These are phyloP conservation scores for Diaporthe eres DNA, from an alignment of 2,329 filamentous ascomycete genomes.

Conservation along the genomic window DNA sequence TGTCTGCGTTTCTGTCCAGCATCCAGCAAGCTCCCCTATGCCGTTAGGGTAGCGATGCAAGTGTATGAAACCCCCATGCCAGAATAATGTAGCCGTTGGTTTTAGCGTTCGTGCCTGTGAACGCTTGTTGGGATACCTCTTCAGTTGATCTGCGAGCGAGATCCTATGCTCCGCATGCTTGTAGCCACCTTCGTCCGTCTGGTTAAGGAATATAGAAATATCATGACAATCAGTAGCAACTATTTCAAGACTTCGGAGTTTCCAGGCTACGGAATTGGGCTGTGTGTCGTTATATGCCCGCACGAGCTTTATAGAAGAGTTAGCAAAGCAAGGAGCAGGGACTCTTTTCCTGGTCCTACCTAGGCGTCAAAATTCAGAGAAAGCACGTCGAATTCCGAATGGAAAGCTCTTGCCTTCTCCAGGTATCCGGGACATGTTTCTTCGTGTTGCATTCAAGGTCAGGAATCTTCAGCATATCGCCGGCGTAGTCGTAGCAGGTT, in stretches of 20 bases:
- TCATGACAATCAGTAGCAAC: not conserved
- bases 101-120: not conserved
- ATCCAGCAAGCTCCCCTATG: not conserved
- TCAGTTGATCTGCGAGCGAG: not conserved
- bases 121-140: not conserved
- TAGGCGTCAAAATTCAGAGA: not conserved
- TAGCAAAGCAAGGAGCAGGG: not conserved
- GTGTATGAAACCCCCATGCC: not conserved
- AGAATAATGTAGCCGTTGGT: not conserved
- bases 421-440: not conserved
- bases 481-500: not conserved
- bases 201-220: not conserved
- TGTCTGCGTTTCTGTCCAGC: slow-evolving; percentile 8
- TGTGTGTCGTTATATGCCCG: not conserved
- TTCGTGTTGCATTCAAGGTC: not conserved
- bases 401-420: not conserved
- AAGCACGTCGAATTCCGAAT: not conserved
- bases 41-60: not conserved
- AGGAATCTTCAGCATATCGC: not conserved
- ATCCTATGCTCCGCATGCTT: not conserved
- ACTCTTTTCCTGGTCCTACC: not conserved
- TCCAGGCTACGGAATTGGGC: not conserved
- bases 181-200: not conserved
- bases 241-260: not conserved
- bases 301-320: not conserved